Evolutionary conservation across 148 eudicot species (phyloP).

Genomic region (Chenopodium berlandieri): DNA sequence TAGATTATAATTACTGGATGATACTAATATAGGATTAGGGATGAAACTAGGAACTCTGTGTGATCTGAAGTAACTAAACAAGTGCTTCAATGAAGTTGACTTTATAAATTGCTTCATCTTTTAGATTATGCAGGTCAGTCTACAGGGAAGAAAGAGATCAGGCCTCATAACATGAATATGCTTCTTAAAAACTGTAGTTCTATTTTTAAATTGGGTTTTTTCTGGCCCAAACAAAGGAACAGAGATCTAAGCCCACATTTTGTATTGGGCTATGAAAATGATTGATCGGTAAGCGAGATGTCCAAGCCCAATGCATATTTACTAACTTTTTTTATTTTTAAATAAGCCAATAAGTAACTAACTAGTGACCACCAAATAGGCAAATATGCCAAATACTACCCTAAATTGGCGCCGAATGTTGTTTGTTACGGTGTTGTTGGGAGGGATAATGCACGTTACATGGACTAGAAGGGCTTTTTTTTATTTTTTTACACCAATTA

Average conservation of each 20-base stretch:
- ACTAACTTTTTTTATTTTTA: no score
- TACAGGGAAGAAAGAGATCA: neutral
- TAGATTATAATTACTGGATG: neutral
- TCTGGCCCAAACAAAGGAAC: neutral
- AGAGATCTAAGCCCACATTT: neutral
- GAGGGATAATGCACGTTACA: neutral
- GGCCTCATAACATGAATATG: neutral
- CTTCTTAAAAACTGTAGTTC: neutral
- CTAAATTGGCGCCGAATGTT: constrained; percentile 13
- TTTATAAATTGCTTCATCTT: neutral
- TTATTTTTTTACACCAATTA: no score
- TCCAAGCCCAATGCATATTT: neutral
- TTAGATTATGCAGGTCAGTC: neutral
- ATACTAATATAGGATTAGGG: neutral
- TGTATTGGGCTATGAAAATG: neutral
- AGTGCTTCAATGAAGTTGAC: neutral
- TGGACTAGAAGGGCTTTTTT: neutral
- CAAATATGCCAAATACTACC: neutral
- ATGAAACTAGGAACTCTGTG: neutral
- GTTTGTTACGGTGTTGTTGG: neutral
- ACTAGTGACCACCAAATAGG: neutral
- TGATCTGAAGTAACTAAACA: neutral
- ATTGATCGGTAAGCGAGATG: neutral
- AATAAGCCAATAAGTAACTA: neutral
- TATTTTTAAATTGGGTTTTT: neutral